Base-by-base conservation (phyloP, 2,329 filamentous ascomycete species). In the Penicillium aurantiogriseum region DNA sequence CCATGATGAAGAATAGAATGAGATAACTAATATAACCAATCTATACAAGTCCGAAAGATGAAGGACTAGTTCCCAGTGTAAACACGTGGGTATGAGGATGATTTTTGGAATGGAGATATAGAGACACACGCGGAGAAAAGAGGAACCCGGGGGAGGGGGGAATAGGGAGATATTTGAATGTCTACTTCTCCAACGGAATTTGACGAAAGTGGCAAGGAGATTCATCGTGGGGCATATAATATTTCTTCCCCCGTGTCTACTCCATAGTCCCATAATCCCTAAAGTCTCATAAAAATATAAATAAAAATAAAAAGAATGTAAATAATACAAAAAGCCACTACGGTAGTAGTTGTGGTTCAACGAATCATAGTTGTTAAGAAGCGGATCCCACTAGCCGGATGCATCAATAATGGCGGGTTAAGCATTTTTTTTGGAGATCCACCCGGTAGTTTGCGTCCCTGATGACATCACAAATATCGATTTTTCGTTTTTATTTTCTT, bases 1-100 rank as follows among this genome's bases (percentile, higher is more conserved):
- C 76, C 81, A 84, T 85, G 39, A 25, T 68, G 62, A 48, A 44
- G n/a, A 45, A 47, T 29, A 25, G n/a, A 35, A 19, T 19, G 17
- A 23, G 29, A 52, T 42, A 21, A 50, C 25, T 2, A 42, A 42
- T 23, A 29, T 31, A 47, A 25, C 17, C 31, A 29, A 46, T 36
- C 51, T 48, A 53, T 52, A 10, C 42, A 46, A 53, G 49, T 57
- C 43, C 42, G 15, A 31, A 42, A 17, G 15, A 38, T 33, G 10
- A n/a, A 27, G 25, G 54, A 53, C 27, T 52, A 23, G 7, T 29
- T 35, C 42, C 54, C 49, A 50, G 45, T 50, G 46, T 35, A 25
- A 27, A 47, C 54, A 57, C 54, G 54, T 57, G 42, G 43, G 46
- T 42, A 29, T 35, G 23, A 3, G 21, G 21, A 27, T 35, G 39